Evolutionary conservation across 495 filamentous ascomycete species (phyloP), one percentile per base, ranked within the genome.

Genomic region (Aspergillus ostianus): DNA sequence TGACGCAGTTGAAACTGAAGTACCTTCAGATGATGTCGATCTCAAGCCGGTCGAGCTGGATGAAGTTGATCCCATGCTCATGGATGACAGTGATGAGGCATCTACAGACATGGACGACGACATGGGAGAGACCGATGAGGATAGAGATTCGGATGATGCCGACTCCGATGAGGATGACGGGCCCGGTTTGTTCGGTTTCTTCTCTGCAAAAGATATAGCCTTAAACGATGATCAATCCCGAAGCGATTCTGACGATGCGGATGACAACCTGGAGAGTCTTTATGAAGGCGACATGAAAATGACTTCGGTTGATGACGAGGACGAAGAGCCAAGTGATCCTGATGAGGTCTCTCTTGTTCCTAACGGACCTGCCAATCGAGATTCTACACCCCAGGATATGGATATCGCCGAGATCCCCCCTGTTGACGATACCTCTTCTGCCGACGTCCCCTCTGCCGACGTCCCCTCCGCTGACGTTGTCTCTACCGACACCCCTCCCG

Each of bases 61-160:
- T 23, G 86, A 93, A 57, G 83, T 89, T 50, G 87, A 89, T 66
- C 78, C 82, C 21, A 77, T 82, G 27, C 73, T 91, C 45, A 74
- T 87, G 66, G 88, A 90, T 58, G 88, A 90, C 57, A 90, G 84
- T 46, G 91, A 94, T 64, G 88, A 89, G 60, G 67, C 55, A 23
- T 94, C 90, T 10, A 87, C 90, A 7, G 90, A 93, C 59, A 96
- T 97, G 93, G 87, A 92, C 64, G 88, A 92, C 65, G 90, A 93
- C 61, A 83, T 90, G 72, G 85, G 84, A 26, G 87, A 89, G 30
- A 87, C 80, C 26, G 77, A 72, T 17, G 84, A 57, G 46, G 78
- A 82, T 15, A 75, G 72, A 19, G 80, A 77, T 19, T 72, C 70
- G 27, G 76, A 71, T 21, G 83, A 82, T 6, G 79, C 77, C 27